Evolutionary conservation across 169 alveolate species (phyloP).

Genomic region (Cryptosporidium muris): DNA sequence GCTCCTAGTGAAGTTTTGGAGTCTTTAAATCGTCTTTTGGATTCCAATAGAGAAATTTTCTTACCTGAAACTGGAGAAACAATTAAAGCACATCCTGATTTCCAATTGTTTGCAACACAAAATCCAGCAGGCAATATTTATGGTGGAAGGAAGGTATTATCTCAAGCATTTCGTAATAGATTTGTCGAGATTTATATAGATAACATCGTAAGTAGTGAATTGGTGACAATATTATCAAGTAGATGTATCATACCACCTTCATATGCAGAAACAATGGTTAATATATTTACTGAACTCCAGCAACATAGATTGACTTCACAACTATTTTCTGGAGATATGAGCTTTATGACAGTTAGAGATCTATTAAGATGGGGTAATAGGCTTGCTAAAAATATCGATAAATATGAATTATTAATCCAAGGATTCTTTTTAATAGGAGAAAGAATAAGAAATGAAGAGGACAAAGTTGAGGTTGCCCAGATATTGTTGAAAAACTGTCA

Average conservation of each 20-base stretch:
- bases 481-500: conserved; percentile 76
- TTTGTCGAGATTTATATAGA: conserved; percentile 94
- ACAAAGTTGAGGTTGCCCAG: conserved; percentile 83
- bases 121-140: conserved; percentile 98
- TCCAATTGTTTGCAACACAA: conserved; percentile 98
- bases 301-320: conserved; percentile 85
- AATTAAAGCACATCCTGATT: conserved; percentile 96
- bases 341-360: conserved; percentile 98
- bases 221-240: conserved; percentile 89
- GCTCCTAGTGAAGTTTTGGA: conserved; percentile 99
- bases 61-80: conserved; percentile 95
- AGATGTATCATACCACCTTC: conserved; percentile 94
- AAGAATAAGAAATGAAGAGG: conserved; percentile 89
- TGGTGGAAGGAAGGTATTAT: conserved; percentile 98
- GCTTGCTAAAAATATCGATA: conserved; percentile 48
- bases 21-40: conserved; percentile 97
- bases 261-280: conserved; percentile 90
- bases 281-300: conserved; percentile 90
- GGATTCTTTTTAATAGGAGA: conserved; percentile 95
- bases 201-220: conserved; percentile 91
- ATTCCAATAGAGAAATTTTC: conserved; percentile 97
- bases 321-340: conserved; percentile 79
- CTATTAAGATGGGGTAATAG: conserved; percentile 98
- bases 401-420: conserved; percentile 85
- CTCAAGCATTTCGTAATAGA: conserved; percentile 98